Evolutionary conservation across 768 basidiomycete genomes (phyloP), one percentile per base, ranked within the genome.

Genomic region (Clavaria fumosa): DNA sequence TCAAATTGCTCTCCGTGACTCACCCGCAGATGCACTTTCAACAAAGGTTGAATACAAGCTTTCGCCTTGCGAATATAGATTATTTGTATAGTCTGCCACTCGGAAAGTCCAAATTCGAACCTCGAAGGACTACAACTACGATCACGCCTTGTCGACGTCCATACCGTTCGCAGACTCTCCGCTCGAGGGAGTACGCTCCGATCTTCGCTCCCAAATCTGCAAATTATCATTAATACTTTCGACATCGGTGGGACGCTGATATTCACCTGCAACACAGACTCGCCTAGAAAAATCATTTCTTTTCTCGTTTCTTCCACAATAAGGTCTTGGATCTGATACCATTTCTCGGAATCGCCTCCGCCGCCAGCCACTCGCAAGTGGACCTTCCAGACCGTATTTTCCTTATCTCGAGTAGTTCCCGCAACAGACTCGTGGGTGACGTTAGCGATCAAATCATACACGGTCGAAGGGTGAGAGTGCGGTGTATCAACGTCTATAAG

Each of bases 251-350:
- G 30, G 4, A 23, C 12, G 17, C 40, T 24, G 28, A 6, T 18
- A n/a, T 34, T 43, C 41, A 45, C 90, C 71, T 99, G 95, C 35
- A 99, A 62, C 22, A 93, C 80, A n/a, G 82, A 86, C 56, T 97
- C 95, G 19, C 91, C 93, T 23, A 99, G 63, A 54, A 95, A 90
- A 38, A 99, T 93, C 86, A 99, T 90, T 53, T 95, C 89, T 57
- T 84, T 88, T 41, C 89, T 67, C n/a, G 86, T 83, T 51, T 97
- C 91, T 53, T 89, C 82, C 7, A 99, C 91, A 43, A 91, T 83
- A 40, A 99, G 65, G 61, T 99, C 93, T 57, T 96, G 89, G 35
- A 97, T 79, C 63, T 88, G 78, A 55, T 85, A 82, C 95, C 95
- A 97, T 53, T 81, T 86, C 57, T 96, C 91, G 35, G 63, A 68